Base-by-base conservation (phyloP, 495 filamentous ascomycete species). In the Daldinia grandis region DNA sequence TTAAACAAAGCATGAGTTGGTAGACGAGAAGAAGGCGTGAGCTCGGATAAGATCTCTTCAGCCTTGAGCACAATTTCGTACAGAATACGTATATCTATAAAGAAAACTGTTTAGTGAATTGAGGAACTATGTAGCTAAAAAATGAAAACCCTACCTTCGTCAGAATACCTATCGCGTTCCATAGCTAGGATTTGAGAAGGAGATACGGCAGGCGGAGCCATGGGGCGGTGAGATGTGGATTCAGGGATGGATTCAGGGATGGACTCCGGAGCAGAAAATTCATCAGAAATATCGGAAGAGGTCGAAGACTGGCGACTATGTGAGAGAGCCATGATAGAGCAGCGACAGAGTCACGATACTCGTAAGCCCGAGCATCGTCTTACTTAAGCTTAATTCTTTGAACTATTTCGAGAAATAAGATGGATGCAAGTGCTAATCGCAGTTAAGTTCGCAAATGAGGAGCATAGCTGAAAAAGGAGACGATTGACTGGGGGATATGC, bases 1-100 rank as follows among this genome's bases (percentile, higher is more conserved):
- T 85, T 82, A 79, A 94, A 97, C 28, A 97, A 85, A 19, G 92
- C 92, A 78, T 90, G 88, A 71, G 91, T 94, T 3, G 92, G 91
- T 12, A 89, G 81, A 64, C 84, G 83, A 60, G 90, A 84, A 63
- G 86, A 85, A 31, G 89, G 86, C 1, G 88, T 86, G 27, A 85
- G 79, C 27, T 76, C 77, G 17, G 82, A 78, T 25, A 82, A 75
- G 40, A 91, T 83, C 25, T 81, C 78, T 80, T 94, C 88, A 24
- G 91, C 93, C 78, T 83, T 83, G 58, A 80, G 83, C 79, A 95
- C 87, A 73, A 97, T 92, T 50, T 91, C 84, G 78, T 91, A 90
- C 66, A 97, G 84, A 62, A 94, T 84, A 58, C 85, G 86, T 76
- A 97, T 89, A 85, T 96, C 93, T 96, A 51, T 51, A 24, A 38